A percentile compares a stretch with the other conserved stretches of the same genome.
Conservation (phyloP, 1,284 basidiomycete species). For the Gyrodon tennesseensis region DNA sequence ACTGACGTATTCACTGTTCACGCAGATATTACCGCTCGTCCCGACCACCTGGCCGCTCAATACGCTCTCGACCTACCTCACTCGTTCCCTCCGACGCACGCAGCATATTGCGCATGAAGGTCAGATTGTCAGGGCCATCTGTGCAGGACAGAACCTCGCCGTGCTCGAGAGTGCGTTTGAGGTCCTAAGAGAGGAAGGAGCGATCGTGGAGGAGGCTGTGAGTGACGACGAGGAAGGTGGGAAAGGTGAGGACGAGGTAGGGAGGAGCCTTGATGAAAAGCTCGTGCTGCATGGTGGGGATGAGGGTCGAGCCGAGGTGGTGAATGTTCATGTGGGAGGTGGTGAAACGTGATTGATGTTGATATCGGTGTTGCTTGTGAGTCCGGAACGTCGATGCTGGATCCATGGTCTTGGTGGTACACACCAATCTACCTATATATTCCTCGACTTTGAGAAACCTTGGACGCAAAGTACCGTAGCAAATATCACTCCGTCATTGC, state of each 20-base stretch:
- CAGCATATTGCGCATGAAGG: conserved; percentile 71
- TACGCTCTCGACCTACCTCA: conserved; percentile 72
- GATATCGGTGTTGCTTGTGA: neutral
- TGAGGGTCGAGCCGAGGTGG: conserved; percentile 23
- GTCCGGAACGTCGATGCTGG: neutral
- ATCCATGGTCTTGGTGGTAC: conserved; percentile 1
- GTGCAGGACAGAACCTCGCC: conserved; percentile 68
- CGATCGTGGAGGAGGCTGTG: conserved; percentile 63
- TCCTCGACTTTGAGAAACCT: neutral
- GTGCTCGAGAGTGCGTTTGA: conserved; percentile 36
- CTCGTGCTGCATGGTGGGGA: conserved; percentile 27
- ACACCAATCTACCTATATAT: neutral
- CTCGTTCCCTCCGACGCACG: conserved; percentile 72
- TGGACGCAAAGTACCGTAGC: neutral
- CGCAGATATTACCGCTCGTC: conserved; percentile 68
- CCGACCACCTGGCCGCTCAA: conserved; percentile 75
- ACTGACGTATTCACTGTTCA: conserved; percentile 12
- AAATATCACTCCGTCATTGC: neutral
- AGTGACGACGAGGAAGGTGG: conserved; percentile 50
- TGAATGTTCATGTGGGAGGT: conserved; percentile 27
- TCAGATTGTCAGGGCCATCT: conserved; percentile 70
- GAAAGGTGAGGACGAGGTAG: conserved; percentile 27
- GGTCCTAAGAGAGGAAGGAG: conserved; percentile 61
- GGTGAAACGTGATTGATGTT: conserved; percentile 17
- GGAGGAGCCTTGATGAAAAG: conserved; percentile 41